Percentiles rank a stretch among this genome's conserved stretches.
Conservation (phyloP, 2,329 filamentous ascomycete species). For the Blastomyces gilchristii region DNA sequence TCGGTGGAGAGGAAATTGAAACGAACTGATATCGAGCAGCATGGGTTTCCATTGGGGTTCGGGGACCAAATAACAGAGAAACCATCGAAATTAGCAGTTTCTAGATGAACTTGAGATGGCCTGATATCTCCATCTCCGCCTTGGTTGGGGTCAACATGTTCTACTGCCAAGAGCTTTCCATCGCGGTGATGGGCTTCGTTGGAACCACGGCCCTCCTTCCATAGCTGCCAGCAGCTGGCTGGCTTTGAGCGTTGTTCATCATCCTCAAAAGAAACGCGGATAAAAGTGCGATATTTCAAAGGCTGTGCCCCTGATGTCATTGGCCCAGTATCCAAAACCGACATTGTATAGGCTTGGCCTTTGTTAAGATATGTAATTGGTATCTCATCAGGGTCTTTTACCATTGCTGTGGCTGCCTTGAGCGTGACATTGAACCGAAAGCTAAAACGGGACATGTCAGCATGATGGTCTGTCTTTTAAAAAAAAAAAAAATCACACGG, state of each 20-base stretch:
- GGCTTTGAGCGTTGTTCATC: conserved; percentile 82
- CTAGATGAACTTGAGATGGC: conserved; percentile 60
- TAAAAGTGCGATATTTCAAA: conserved; percentile 73
- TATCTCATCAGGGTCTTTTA: conserved; percentile 66
- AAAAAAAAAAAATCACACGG: neutral
- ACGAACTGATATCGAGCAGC: conserved; percentile 79
- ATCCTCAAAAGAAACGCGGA: conserved; percentile 95
- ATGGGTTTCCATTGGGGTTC: conserved; percentile 54
- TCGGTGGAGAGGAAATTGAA: conserved; percentile 99
- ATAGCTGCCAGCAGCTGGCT: conserved; percentile 74
- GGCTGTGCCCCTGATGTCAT: conserved; percentile 49
- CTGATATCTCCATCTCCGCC: conserved; percentile 47
- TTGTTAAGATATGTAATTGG: conserved; percentile 98
- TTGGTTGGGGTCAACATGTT: conserved; percentile 63
- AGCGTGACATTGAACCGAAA: conserved; percentile 73
- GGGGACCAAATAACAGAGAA: conserved; percentile 87
- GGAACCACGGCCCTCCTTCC: conserved; percentile 93
- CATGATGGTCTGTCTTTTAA: neutral
- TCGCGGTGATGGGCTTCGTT: conserved; percentile 92
- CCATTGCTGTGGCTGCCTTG: conserved; percentile 93
- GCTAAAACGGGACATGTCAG: neutral
- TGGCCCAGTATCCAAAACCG: conserved; percentile 66
- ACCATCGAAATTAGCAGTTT: conserved; percentile 78
- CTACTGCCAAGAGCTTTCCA: conserved; percentile 81
- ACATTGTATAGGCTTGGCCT: conserved; percentile 83